These are phyloP conservation scores for Dovyalis caffra DNA, from an alignment of 345 rosid genomes.

Conservation along the genomic window DNA sequence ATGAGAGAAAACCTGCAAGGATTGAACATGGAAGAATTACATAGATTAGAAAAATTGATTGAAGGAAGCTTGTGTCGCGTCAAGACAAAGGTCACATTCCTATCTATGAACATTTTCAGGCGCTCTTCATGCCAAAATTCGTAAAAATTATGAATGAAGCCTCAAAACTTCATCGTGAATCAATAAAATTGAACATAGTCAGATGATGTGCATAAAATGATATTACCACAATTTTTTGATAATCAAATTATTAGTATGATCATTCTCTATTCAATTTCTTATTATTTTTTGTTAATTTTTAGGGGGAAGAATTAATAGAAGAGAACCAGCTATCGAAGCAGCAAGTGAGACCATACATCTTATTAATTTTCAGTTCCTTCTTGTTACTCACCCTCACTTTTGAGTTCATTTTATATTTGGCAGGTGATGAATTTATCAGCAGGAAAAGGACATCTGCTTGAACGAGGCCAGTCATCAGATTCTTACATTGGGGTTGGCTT, in stretches of 20 bases:
- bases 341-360: too few relatives aligned
- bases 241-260: too few relatives aligned
- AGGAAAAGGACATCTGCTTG: neutral
- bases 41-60: conserved; percentile 21
- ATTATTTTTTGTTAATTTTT: conserved; percentile 8
- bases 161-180: too few relatives aligned
- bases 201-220: too few relatives aligned
- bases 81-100: conserved; percentile 24
- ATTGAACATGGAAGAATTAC: conserved; percentile 21
- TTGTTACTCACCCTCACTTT: neutral
- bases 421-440: conserved; percentile 7
- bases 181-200: too few relatives aligned
- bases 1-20: conserved; percentile 39
- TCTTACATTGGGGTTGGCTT: conserved; percentile 39
- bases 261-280: too few relatives aligned
- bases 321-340: conserved; percentile 31
- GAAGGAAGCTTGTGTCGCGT: conserved; percentile 28
- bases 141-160: neutral
- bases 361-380: neutral
- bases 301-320: conserved; percentile 29
- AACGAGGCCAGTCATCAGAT: conserved; percentile 20
- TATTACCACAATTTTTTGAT: too few relatives aligned
- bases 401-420: neutral
- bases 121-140: too few relatives aligned
- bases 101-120: neutral